Conservation (phyloP, 75 land plant genomes). For the Ceratopteris richardii region DNA sequence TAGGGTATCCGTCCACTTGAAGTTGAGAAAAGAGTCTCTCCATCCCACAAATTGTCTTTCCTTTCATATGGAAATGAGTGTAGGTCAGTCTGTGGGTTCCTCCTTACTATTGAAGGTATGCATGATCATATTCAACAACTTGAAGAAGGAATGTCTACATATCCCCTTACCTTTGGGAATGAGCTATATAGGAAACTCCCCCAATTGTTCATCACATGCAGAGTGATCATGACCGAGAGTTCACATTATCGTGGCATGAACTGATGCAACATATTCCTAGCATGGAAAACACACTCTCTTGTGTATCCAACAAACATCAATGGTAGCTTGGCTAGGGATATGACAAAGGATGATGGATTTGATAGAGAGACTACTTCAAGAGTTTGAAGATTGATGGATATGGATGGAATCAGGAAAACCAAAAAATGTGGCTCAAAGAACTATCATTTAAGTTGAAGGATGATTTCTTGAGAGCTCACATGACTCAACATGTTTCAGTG, state of each 20-base stretch:
- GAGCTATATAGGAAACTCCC: too few relatives aligned
- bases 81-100: too few relatives aligned
- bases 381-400: constrained; percentile 48
- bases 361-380: constrained; percentile 75
- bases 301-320: constrained; percentile 23
- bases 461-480: background rate
- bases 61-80: too few relatives aligned
- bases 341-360: constrained; percentile 53
- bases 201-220: too few relatives aligned
- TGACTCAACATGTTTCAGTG: constrained; percentile 39
- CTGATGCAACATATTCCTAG: constrained; percentile 62
- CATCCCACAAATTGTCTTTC: too few relatives aligned
- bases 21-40: too few relatives aligned
- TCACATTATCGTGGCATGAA: constrained; percentile 58
- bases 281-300: constrained; percentile 82
- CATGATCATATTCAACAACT: too few relatives aligned
- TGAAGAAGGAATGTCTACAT: too few relatives aligned
- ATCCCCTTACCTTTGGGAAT: too few relatives aligned
- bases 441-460: constrained; percentile 35
- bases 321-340: background rate
- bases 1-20: too few relatives aligned
- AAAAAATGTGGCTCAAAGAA: constrained; percentile 57
- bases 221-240: constrained; percentile 95
- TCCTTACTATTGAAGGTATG: too few relatives aligned
- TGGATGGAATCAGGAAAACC: constrained; percentile 86